Conservation (phyloP, 768 basidiomycete genomes). For the Lentinula boryana region DNA sequence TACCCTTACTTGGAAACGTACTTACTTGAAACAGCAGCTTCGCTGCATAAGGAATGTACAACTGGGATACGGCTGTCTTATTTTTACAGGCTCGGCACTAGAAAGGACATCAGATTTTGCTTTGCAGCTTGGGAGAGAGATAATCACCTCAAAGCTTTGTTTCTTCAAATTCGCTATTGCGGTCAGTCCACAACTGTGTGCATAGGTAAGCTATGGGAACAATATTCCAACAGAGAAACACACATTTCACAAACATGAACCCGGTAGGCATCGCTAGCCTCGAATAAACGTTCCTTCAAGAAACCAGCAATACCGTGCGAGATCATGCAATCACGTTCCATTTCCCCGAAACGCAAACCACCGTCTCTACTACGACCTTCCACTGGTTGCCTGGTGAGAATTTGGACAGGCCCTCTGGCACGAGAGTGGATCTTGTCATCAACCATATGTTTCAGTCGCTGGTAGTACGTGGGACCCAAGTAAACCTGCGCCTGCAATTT, state of each 20-base stretch:
- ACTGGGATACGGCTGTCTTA: slow-evolving; percentile 88
- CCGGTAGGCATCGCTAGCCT: slow-evolving; percentile 89
- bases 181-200: slow-evolving; percentile 80
- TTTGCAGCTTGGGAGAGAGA: background rate
- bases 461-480: slow-evolving; percentile 98
- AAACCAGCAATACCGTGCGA: slow-evolving; percentile 98
- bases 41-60: slow-evolving; percentile 94
- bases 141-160: slow-evolving; percentile 82
- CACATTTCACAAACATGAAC: slow-evolving; percentile 96
- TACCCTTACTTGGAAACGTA: background rate
- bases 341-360: slow-evolving; percentile 99
- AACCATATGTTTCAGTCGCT: slow-evolving; percentile 99
- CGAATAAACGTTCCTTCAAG: slow-evolving; percentile 94
- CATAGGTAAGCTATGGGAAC: slow-evolving; percentile 9
- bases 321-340: slow-evolving; percentile 99
- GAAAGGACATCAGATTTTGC: slow-evolving; percentile 1
- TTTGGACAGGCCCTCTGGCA: slow-evolving; percentile 95
- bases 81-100: slow-evolving; percentile 95
- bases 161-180: slow-evolving; percentile 99
- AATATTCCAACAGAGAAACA: slow-evolving; percentile 24
- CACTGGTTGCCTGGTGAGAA: slow-evolving; percentile 94
- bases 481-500: slow-evolving; percentile 98
- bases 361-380: slow-evolving; percentile 99
- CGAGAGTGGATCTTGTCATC: slow-evolving; percentile 99
- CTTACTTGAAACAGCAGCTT: slow-evolving; percentile 90